Evolutionary conservation across 805 yeast genomes (phyloP), one percentile per base, ranked within the genome.

Genomic region (Candida argentea): DNA sequence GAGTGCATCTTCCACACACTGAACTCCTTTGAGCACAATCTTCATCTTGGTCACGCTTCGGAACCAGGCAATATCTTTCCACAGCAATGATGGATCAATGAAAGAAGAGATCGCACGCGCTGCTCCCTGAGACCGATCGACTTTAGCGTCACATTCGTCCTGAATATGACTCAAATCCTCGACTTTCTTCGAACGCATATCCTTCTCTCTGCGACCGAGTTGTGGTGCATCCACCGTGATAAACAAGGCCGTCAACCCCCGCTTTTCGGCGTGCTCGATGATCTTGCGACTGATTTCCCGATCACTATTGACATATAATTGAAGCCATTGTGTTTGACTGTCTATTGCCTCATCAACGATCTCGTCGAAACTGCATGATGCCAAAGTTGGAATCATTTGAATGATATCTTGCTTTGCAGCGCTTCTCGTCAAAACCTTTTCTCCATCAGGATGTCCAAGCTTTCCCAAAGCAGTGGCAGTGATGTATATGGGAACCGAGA

Each of bases 361-460:
- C 49, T 86, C 96, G 41, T 85, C 91, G 38, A 84, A 67, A 2
- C 94, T 75, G 49, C 86, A 83, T 5, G 94, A 81, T 1, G 96
- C 89, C 42, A 85, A 63, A 2, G 95, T 87, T 4, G 95, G 87
- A 32, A 87, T 77, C 97, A 87, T 87, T 54, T 87, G 96, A 32
- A 80, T 73, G 18, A 76, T 42, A 11, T 46, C 73, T 31, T 81
- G 79, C 32, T 67, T 64, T 22, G 74, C 84, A 16, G 93, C 81
- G n/a, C 85, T 85, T 44, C 78, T 64, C 2, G 96, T 85, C 38
- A 89, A 69, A 11, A 79, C 85, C 34, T 73, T 71, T 53, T 89
- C 97, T 32, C 97, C 97, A 22, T 84, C 95, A 2, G 85, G 85
- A 46, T 87, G 91, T 3, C 96, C 97, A 40, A 89, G 66, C 46